Evolutionary conservation across 495 filamentous ascomycete genomes (phyloP), one percentile per base, ranked within the genome.

Genomic region (Friedmanniomyces simplex): DNA sequence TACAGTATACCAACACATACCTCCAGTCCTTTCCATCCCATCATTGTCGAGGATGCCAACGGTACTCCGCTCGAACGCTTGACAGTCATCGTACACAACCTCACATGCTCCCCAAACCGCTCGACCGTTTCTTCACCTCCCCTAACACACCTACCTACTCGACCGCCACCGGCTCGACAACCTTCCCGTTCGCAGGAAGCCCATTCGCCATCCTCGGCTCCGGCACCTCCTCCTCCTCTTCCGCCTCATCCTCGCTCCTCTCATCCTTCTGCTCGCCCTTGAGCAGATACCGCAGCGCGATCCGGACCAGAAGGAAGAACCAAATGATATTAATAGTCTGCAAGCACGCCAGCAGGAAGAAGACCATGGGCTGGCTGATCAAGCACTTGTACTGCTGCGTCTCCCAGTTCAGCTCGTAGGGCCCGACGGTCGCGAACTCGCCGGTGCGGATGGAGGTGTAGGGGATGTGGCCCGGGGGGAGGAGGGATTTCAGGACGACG

Each of bases 401-500:
- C 14, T 63, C 63, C 68, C 68, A 74, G 63, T 73, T 63, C 34
- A 74, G 58, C 46, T 66, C 63, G 54, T 55, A 98, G 6, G 89
- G 88, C n/a, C n/a, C n/a, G n/a, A n/a, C n/a, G n/a, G n/a, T n/a
- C n/a, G n/a, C n/a, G n/a, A n/a, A n/a, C n/a, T 95, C 82, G 61
- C 86, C 94, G 72, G 51, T 37, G 25, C 14, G 39, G 13, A 52
- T 21, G 26, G 28, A 7, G 37, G 48, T 25, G 41, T 58, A 41
- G 52, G 18, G 36, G 39, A 60, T 53, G 14, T 41, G n/a, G 28
- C 8, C 20, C 42, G 37, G 47, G 12, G 62, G 62, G 59, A 95
- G 77, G 22, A 89, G 81, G 41, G 86, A 86, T 74, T 77, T 86
- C 54, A 98, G 77, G 69, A 98, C 94, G 67, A 81, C 79, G 49